Evolutionary conservation across 164 flowering plant genomes (phyloP), one percentile per base, ranked within the genome.

Genomic region (Vitis cinerea): DNA sequence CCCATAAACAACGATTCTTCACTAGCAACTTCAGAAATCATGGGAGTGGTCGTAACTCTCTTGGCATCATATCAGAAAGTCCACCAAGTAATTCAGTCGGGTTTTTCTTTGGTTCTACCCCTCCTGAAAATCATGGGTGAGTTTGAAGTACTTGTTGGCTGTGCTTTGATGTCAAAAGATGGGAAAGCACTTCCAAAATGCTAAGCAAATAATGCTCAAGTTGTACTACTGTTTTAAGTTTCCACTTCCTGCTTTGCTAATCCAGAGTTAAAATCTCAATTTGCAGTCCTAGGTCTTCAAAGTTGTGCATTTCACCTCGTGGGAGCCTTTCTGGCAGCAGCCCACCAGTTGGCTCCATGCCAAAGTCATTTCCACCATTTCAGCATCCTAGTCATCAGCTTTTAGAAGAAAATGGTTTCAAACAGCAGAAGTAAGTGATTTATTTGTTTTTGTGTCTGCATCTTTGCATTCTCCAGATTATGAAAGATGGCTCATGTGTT

Each of bases 381-480:
- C 99, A 93, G 80, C 99, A 95, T 79, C 97, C 99, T 63, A 95
- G 99, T 78, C 99, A 95, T 80, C 92, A 87, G 75, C 90, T 93
- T 68, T 77, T 95, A 56, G 96, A 91, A 80, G 97, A 91, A 81
- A 95, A 92, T 80, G 98, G 98, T 70, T 95, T 91, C 79, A 89
- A 73, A 75, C 98, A 93, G 79, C 98, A 95, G 68, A 87, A 83
- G 99, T 95, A 85, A 86, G 90, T 52, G 61, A 37, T 60, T 59
- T 52, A n/a, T 70, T 59, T 16, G 27, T 53, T 50, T 51, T 49
- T 75, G 29, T 69, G 44, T 17, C 9, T 62, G 23, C 51, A 16
- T 44, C 4, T 60, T 19, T 44, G 13, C 59, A 17, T 15, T 11
- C 11, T 57, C 23, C 13, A 15, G 12, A 16, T 44, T 55, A 8